Percentiles rank a stretch among this genome's conserved stretches.
phyloP scores from a whole-genome alignment of 2,329 filamentous ascomycete species.

The Diaporthe citrichinensis region DNA sequence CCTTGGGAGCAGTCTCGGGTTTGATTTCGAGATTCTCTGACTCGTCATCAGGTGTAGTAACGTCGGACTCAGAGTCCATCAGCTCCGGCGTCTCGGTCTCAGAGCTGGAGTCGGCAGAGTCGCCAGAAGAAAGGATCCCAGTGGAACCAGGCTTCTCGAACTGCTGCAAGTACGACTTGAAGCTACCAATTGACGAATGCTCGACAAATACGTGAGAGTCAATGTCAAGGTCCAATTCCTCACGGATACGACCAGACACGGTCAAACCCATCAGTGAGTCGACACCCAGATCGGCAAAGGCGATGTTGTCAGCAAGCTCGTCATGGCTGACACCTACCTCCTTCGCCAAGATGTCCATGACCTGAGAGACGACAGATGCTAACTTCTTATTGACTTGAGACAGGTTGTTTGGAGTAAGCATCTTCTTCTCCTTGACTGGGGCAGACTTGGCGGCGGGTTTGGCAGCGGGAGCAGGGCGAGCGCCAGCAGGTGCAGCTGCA shows the following conservation, averaged over 20 bases:
- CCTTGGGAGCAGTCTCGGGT: constrained; percentile 50
- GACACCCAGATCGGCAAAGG: constrained; percentile 70
- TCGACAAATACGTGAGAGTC: constrained; percentile 68
- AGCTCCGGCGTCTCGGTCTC: constrained; percentile 40
- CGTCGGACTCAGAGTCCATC: constrained; percentile 58
- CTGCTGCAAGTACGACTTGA: constrained; percentile 61
- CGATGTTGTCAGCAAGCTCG: constrained; percentile 69
- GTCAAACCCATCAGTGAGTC: constrained; percentile 74
- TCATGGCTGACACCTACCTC: constrained; percentile 69
- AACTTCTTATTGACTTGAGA: constrained; percentile 65
- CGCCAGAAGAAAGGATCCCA: constrained; percentile 46
- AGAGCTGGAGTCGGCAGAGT: constrained; percentile 53
- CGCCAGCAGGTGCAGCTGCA: constrained; percentile 52
- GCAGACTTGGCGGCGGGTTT: constrained; percentile 46
- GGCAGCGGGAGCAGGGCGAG: constrained; percentile 49
- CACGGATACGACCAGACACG: constrained; percentile 68
- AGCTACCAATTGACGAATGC: constrained; percentile 66
- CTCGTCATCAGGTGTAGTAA: constrained; percentile 68
- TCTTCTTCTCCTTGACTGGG: constrained; percentile 58
- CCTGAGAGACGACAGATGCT: constrained; percentile 59
- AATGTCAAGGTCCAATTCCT: constrained; percentile 70
- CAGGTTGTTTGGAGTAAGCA: constrained; percentile 62
- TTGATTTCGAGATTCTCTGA: constrained; percentile 65
- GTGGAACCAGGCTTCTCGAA: constrained; percentile 53
- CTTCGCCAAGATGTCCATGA: constrained; percentile 68